phyloP scores from a whole-genome alignment of 2,329 filamentous ascomycete genomes.

The Hypoxylon sp. region DNA sequence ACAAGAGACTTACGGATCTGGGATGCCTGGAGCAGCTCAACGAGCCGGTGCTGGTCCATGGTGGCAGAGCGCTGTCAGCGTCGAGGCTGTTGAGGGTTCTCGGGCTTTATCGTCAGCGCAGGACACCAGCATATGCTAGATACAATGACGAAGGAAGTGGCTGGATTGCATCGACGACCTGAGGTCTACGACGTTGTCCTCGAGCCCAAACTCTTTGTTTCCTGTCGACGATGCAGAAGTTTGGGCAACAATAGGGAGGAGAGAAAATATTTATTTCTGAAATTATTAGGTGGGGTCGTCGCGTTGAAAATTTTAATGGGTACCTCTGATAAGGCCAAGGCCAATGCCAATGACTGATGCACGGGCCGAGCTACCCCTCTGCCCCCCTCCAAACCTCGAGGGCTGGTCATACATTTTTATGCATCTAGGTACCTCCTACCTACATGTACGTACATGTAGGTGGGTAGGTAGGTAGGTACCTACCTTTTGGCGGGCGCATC shows the following conservation, averaged over 20 bases:
- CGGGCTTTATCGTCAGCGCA: neutral
- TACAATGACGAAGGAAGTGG: conserved; percentile 11
- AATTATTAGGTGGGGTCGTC: conserved; percentile 39
- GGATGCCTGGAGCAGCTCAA: conserved; percentile 88
- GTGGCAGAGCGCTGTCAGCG: conserved; percentile 39
- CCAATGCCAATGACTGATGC: conserved; percentile 5
- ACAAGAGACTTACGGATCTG: conserved; percentile 79
- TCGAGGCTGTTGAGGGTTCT: conserved; percentile 1
- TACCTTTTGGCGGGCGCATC: too few relatives aligned
- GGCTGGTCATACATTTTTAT: too few relatives aligned
- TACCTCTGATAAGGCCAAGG: conserved; percentile 19
- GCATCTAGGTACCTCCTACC: too few relatives aligned
- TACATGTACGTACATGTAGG: too few relatives aligned
- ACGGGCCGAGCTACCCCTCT: conserved; percentile 17
- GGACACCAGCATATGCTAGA: conserved; percentile 12
- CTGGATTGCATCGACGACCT: conserved; percentile 40
- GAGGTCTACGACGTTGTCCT: conserved; percentile 40
- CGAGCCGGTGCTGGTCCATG: conserved; percentile 88
- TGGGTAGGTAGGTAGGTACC: too few relatives aligned
- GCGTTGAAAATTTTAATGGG: conserved; percentile 31
- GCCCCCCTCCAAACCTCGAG: conserved; percentile 4
- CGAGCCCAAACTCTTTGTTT: conserved; percentile 19
- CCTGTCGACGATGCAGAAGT: conserved; percentile 6
- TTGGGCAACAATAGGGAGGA: conserved; percentile 28
- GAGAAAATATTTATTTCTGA: conserved; percentile 33